These are phyloP conservation scores for Zygoascus flipseniorum DNA, from an alignment of 805 yeast genomes.

Conservation along the genomic window DNA sequence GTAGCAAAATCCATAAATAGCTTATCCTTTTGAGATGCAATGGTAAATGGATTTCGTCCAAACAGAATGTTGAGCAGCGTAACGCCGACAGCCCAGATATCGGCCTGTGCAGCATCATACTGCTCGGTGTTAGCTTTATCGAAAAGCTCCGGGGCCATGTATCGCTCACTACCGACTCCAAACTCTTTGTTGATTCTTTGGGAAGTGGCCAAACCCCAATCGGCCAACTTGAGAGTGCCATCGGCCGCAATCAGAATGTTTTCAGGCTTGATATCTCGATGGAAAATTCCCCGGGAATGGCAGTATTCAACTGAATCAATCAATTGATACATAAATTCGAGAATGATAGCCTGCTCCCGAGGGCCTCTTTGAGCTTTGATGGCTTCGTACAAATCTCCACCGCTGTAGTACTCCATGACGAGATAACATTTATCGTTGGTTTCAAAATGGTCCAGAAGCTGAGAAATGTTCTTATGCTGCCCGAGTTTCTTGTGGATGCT, in stretches of 20 bases:
- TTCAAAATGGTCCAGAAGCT: slow-evolving; percentile 66
- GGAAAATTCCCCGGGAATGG: slow-evolving; percentile 76
- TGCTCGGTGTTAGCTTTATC: slow-evolving; percentile 38
- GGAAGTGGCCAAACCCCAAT: slow-evolving; percentile 81
- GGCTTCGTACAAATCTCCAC: slow-evolving; percentile 79
- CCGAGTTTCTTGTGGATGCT: slow-evolving; percentile 68
- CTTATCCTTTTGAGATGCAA: slow-evolving; percentile 73
- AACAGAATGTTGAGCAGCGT: slow-evolving; percentile 77
- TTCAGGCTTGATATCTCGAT: slow-evolving; percentile 94
- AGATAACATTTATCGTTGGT: slow-evolving; percentile 46
- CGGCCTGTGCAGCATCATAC: slow-evolving; percentile 75
- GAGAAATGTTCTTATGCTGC: slow-evolving; percentile 66
- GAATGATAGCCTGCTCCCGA: slow-evolving; percentile 31
- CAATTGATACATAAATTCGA: slow-evolving; percentile 59
- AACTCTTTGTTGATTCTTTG: slow-evolving; percentile 55
- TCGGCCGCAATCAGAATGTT: slow-evolving; percentile 63
- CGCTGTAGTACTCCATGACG: slow-evolving; percentile 77
- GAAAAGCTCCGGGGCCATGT: slow-evolving; percentile 91
- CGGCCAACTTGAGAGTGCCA: slow-evolving; percentile 61
- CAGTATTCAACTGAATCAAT: slow-evolving; percentile 70
- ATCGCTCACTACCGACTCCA: slow-evolving; percentile 83
- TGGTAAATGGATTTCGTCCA: slow-evolving; percentile 78
- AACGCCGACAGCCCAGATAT: slow-evolving; percentile 85
- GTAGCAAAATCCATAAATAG: slow-evolving; percentile 78
- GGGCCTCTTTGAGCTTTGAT: slow-evolving; percentile 61